A percentile compares a stretch with the other conserved stretches of the same genome.
Evolutionary conservation across 78 protist species (phyloP).

Genomic region (Dictyostelium firmibasis): DNA sequence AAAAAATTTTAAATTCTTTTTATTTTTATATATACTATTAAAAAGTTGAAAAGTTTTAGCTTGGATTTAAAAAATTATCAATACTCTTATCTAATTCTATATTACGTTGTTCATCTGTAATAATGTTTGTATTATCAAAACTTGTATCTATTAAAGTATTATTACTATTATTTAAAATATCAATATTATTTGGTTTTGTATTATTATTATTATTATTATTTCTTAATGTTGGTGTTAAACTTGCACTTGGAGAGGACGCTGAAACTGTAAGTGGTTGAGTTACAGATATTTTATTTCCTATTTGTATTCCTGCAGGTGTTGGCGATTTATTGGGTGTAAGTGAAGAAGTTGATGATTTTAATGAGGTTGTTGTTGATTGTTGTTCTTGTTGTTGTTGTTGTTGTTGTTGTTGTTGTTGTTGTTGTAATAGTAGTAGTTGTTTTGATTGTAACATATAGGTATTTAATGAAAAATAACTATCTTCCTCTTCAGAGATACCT

Average conservation of each 20-base stretch:
- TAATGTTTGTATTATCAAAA: not conserved
- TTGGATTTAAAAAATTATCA: conserved; percentile 6
- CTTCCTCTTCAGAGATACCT: conserved; percentile 64
- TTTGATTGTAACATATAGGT: conserved; percentile 10
- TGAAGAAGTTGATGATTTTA: conserved; percentile 20
- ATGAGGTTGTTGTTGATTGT: conserved; percentile 7
- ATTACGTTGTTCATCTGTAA: not conserved
- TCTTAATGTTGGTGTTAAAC: not conserved
- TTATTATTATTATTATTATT: not conserved
- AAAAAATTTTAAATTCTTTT: not conserved
- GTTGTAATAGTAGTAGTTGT: not conserved
- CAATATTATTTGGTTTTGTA: not conserved
- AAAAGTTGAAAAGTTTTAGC: not conserved
- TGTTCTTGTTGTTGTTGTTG: not conserved
- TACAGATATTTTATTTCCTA: not conserved
- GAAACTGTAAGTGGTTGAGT: not conserved
- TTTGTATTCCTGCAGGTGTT: not conserved
- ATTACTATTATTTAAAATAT: not conserved
- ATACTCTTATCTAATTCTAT: not conserved
- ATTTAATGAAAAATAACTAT: conserved; percentile 37
- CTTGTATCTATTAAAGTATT: not conserved
- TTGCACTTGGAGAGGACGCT: not conserved
- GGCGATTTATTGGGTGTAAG: not conserved
- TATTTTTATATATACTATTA: not conserved
- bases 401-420: conserved; percentile 2